phyloP scores from a whole-genome alignment of 2,329 filamentous ascomycete genomes.

The Davidsoniella australis region DNA sequence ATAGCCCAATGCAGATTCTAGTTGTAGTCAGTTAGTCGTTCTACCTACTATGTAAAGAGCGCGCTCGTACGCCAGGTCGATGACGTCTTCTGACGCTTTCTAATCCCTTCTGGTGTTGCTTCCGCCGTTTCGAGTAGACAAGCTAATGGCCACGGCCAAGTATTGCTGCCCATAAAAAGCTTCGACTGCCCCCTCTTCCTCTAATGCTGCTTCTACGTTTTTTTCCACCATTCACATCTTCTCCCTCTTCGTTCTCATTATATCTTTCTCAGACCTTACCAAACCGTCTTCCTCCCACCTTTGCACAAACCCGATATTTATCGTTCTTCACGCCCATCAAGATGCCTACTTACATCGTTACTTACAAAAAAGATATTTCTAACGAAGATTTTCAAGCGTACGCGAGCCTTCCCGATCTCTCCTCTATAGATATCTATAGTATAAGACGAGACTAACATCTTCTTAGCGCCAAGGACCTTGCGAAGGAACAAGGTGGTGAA shows the following conservation, averaged over 20 bases:
- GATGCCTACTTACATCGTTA: slow-evolving; percentile 49
- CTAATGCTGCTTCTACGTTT: slow-evolving; percentile 10
- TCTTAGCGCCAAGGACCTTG: slow-evolving; percentile 58
- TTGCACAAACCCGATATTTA: neutral
- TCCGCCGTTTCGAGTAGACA: no score
- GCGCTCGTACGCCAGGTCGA: no score
- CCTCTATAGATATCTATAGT: neutral
- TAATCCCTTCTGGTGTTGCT: neutral
- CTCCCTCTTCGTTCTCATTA: slow-evolving; percentile 6
- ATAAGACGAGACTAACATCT: neutral
- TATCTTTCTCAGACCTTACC: slow-evolving; percentile 1
- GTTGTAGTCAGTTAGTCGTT: no score
- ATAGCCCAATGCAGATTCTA: no score
- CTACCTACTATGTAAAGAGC: no score
- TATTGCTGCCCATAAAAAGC: slow-evolving; percentile 9
- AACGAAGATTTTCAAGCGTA: slow-evolving; percentile 51
- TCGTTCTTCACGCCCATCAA: slow-evolving; percentile 16
- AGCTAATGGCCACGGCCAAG: neutral
- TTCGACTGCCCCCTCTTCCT: neutral
- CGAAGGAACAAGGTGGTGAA: slow-evolving; percentile 58
- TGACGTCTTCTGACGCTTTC: neutral
- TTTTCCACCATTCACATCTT: slow-evolving; percentile 7
- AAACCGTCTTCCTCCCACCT: neutral
- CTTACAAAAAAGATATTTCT: slow-evolving; percentile 55
- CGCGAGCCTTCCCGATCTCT: slow-evolving; percentile 15